These are phyloP conservation scores for Ceratocystis ficicola DNA, from an alignment of 2,329 filamentous ascomycete species.

Conservation along the genomic window DNA sequence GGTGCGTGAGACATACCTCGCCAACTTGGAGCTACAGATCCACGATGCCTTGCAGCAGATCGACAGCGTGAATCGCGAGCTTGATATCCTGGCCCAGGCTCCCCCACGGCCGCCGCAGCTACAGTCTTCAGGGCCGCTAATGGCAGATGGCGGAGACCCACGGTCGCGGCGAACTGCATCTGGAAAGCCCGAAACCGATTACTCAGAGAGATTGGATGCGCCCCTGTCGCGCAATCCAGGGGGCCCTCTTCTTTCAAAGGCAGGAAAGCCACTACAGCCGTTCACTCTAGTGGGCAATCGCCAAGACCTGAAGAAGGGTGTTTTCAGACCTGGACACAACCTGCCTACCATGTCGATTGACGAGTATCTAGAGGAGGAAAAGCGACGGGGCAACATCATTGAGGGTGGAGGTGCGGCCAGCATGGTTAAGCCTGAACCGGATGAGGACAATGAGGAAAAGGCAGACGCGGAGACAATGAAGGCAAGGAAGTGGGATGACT, in stretches of 20 bases:
- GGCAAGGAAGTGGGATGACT: conserved; percentile 91
- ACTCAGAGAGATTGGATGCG: conserved; percentile 63
- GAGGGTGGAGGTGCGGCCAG: conserved; percentile 76
- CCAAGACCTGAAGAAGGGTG: conserved; percentile 61
- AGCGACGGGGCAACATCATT: conserved; percentile 70
- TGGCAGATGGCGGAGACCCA: conserved; percentile 28
- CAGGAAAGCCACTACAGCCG: conserved; percentile 77
- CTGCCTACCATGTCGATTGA: conserved; percentile 96
- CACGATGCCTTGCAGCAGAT: conserved; percentile 76
- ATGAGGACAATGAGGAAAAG: conserved; percentile 84
- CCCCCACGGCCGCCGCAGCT: conserved; percentile 40
- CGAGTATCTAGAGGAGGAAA: conserved; percentile 91
- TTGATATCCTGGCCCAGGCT: conserved; percentile 67
- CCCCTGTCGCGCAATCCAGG: conserved; percentile 42
- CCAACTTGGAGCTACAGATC: conserved; percentile 58
- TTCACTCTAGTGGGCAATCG: conserved; percentile 76
- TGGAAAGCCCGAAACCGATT: conserved; percentile 37
- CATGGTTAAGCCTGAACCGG: conserved; percentile 53
- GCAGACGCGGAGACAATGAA: conserved; percentile 87
- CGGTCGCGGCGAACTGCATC: conserved; percentile 27
- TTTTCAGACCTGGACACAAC: conserved; percentile 85
- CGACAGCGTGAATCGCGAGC: conserved; percentile 75
- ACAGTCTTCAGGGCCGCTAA: conserved; percentile 35
- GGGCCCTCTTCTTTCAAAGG: conserved; percentile 63
- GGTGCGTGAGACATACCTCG: conserved; percentile 65